Conservation (phyloP, 192 early-diverging fungal species). For the Rhizoclosmatium sp. region DNA sequence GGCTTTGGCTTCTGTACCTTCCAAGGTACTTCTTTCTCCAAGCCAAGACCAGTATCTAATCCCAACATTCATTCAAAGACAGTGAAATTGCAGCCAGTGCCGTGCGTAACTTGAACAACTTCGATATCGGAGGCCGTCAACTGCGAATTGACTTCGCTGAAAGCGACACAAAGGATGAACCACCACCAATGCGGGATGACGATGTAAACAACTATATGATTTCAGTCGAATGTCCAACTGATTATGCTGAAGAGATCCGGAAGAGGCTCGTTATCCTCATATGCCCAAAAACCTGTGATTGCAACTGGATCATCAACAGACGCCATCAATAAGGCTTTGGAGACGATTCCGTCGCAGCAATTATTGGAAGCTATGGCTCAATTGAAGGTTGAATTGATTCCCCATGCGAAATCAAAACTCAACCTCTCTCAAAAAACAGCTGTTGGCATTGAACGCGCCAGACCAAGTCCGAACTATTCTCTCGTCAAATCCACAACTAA, state of each 20-base stretch:
- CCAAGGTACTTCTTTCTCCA: conserved; percentile 55
- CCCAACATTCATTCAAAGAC: conserved; percentile 54
- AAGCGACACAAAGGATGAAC: conserved; percentile 67
- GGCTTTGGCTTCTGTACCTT: conserved; percentile 97
- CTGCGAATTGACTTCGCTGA: conserved; percentile 95
- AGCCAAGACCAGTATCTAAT: background rate
- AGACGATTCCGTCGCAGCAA: conserved; percentile 65
- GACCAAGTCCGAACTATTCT: conserved; percentile 75
- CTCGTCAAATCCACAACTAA: conserved; percentile 78
- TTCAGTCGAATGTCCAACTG: background rate
- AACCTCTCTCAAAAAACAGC: conserved; percentile 39
- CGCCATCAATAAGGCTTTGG: conserved; percentile 62
- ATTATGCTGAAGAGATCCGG: background rate
- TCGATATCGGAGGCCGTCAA: conserved; percentile 87
- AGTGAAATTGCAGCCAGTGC: conserved; percentile 92
- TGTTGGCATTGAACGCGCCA: conserved; percentile 63
- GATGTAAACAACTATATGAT: conserved; percentile 19
- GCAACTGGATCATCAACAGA: conserved; percentile 49
- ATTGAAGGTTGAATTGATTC: conserved; percentile 61
- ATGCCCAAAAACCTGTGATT: conserved; percentile 23
- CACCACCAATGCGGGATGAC: conserved; percentile 2
- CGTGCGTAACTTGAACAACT: conserved; percentile 90
- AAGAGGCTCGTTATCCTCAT: background rate
- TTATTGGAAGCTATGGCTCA: conserved; percentile 70
- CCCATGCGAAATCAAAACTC: background rate